Evolutionary conservation across 2,329 filamentous ascomycete species (phyloP), one percentile per base, ranked within the genome.

Genomic region (Clonostachys rhizophaga): DNA sequence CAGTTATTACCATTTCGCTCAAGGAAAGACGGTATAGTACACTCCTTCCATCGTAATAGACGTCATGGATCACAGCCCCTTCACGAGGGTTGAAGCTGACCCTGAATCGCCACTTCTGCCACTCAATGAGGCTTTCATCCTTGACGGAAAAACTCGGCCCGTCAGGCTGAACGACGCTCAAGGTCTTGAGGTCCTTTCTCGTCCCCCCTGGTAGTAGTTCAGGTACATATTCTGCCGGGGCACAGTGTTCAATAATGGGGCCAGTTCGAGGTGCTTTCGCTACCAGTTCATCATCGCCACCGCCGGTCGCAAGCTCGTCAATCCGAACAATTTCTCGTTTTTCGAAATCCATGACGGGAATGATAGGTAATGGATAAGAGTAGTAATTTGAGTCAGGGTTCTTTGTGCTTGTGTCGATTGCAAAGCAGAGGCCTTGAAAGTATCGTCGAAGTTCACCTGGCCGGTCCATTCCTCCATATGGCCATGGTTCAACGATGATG

Each of bases 81-180:
- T 89, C 86, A 3, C 86, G 72, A 34, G 78, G 75, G 68, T 86
- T 88, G 68, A 86, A 89, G 6, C 78, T 77, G 6, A 90, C 77
- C 30, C 83, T 71, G 65, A 90, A 80, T 1, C 75, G 71, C 84
- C 84, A 88, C 58, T 86, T 82, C 58, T 84, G 78, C 81, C 81
- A 84, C 44, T 70, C 56, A 1, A 81, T 58, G 3, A 64, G 54
- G 50, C 70, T 70, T 46, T 70, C 60, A 45, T 68, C 66, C 0
- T 47, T 40, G 10, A 86, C 69, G 3, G 63, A 51, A 46, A 68
- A 69, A 16, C 63, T 67, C 1, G 66, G 64, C 0, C 67, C 65
- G 2, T 66, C 55, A 0, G 66, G 66, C 47, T 69, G 66, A 12
- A 59, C 50, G 1, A 69, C 58, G 7, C 81, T 79, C 53, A 86